Evolutionary conservation across 208 protist species (phyloP).

Genomic region (Leishmania aethiopica): DNA sequence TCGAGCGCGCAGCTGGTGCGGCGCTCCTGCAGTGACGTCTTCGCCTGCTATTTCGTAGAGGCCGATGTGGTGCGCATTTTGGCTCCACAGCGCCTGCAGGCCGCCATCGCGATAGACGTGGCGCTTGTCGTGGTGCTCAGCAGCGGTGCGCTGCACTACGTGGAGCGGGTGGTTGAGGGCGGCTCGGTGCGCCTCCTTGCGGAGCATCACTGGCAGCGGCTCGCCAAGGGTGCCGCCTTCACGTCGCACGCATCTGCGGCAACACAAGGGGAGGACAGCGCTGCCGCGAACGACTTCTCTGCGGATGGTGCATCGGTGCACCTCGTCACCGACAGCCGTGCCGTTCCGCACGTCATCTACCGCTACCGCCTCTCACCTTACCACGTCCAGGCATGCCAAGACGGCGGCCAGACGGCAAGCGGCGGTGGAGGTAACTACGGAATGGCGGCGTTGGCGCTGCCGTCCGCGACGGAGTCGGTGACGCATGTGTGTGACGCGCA

Average conservation of each 20-base stretch:
- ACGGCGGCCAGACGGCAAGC: neutral
- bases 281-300: neutral
- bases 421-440: neutral
- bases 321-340: constrained; percentile 10
- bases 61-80: constrained; percentile 64
- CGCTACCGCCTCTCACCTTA: constrained; percentile 52
- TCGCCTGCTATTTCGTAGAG: constrained; percentile 38
- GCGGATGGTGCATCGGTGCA: neutral
- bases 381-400: constrained; percentile 12
- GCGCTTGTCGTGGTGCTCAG: constrained; percentile 63
- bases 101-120: constrained; percentile 64
- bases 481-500: constrained; percentile 27
- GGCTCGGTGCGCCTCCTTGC: constrained; percentile 55
- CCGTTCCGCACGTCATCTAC: constrained; percentile 67
- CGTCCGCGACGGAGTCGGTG: constrained; percentile 1
- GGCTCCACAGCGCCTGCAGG: constrained; percentile 50
- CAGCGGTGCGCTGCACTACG: constrained; percentile 59
- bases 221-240: constrained; percentile 1
- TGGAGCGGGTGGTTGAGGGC: constrained; percentile 56
- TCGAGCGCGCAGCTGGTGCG: constrained; percentile 10
- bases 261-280: neutral
- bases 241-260: constrained; percentile 5
- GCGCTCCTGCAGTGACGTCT: constrained; percentile 37
- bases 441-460: neutral
- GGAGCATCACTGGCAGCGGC: constrained; percentile 42